Evolutionary conservation across 129 eudicot genomes (phyloP), one percentile per base, ranked within the genome.

Genomic region (Centrapalus pauciflorus): DNA sequence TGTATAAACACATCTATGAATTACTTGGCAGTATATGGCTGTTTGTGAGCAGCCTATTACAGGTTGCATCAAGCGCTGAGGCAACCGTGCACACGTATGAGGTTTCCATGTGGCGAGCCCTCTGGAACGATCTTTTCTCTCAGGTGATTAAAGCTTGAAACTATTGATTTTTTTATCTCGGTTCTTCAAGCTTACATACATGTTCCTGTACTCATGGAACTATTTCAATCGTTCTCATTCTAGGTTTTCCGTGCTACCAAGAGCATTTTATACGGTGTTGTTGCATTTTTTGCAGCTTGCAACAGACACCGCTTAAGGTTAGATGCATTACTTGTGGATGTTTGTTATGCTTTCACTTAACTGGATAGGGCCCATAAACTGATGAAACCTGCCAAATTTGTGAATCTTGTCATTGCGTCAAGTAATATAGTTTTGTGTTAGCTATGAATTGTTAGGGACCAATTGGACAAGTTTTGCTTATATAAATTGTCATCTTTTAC

Each of bases 231-330:
- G 5, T 67, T 65, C 46, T 49, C 43, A 29, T 68, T 49, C 7
- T 77, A 91, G 98, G 66, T 92, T 61, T 92, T 92, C 50, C 83
- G 85, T 40, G 96, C 98, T 72, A 66, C 78, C 33, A 85, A 89
- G 69, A 85, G 91, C 75, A 88, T 92, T 75, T 74, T 92, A 56
- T 77, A 92, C 68, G 98, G 96, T 19, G 76, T 92, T 66, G 91
- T 74, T 63, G 96, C 89, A 14, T 92, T 92, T 78, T 92, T 88
- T 20, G 30, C 80, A 51, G 90, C 98, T 71, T 92, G 98, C 85
- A 92, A 92, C 55, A 80, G 98, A 75, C 95, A 92, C 74, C 87
- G 98, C 50, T 78, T 92, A 24, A 92, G 98, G 98, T 92, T 79
- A 61, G 66, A 34, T 66, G 10, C 7, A 14, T 40, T 40, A 12